Conservation (phyloP, 192 early-diverging fungal genomes). For the Coemansia sp. region DNA sequence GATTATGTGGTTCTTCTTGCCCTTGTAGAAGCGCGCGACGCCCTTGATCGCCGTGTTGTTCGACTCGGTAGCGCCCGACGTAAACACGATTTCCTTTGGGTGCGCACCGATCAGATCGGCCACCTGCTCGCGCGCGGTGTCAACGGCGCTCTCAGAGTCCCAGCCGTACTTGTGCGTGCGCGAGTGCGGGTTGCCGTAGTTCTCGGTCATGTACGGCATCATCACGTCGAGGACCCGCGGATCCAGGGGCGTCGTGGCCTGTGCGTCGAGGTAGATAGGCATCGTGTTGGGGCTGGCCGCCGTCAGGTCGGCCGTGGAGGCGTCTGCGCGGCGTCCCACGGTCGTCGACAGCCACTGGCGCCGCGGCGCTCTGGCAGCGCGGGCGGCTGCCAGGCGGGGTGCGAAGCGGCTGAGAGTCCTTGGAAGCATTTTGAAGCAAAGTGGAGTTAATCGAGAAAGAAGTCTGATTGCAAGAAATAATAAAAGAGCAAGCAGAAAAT, state of each 20-base stretch:
- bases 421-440: constrained; percentile 16
- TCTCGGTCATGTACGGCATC: constrained; percentile 89
- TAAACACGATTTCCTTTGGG: constrained; percentile 96
- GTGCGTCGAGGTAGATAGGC: constrained; percentile 93
- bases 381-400: constrained; percentile 4
- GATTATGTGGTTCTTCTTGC: constrained; percentile 93
- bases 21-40: constrained; percentile 91
- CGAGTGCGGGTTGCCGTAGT: constrained; percentile 95
- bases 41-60: constrained; percentile 96
- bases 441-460: neutral
- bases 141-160: constrained; percentile 90
- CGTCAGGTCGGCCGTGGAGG: constrained; percentile 8
- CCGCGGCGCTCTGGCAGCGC: neutral
- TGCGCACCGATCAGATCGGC: constrained; percentile 86
- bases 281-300: constrained; percentile 13
- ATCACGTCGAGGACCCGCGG: constrained; percentile 90
- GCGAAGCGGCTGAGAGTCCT: constrained; percentile 14
- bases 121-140: constrained; percentile 82
- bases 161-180: constrained; percentile 96
- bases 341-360: constrained; percentile 23
- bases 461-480: neutral
- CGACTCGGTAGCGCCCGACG: constrained; percentile 93
- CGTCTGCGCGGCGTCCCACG: constrained; percentile 3
- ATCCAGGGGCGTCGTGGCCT: constrained; percentile 92
- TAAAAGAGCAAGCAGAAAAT: neutral